Conservation (phyloP, 2,329 filamentous ascomycete species). For the Ophiosphaerella narmari region DNA sequence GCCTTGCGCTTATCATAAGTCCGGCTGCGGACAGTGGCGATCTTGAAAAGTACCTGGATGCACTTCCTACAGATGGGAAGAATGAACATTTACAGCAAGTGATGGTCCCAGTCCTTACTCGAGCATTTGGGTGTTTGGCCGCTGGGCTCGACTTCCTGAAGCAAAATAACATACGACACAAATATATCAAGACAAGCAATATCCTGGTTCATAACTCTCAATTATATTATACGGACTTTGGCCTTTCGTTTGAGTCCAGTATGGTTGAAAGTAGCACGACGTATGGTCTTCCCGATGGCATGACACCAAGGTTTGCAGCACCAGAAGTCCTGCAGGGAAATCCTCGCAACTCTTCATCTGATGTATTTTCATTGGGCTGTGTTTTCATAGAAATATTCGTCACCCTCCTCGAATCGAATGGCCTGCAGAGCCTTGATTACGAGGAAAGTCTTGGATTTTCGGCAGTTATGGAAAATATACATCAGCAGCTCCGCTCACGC, state of each 20-base stretch:
- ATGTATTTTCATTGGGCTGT: slow-evolving; percentile 23
- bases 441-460: no score
- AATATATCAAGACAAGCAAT: slow-evolving; percentile 26
- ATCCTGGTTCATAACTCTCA: slow-evolving; percentile 14
- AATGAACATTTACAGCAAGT: no score
- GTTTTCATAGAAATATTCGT: slow-evolving; percentile 20
- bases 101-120: background rate
- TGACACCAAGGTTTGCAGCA: slow-evolving; percentile 14
- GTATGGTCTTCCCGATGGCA: slow-evolving; percentile 1
- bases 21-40: slow-evolving; percentile 22
- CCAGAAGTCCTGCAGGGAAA: slow-evolving; percentile 17
- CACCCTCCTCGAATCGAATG: background rate
- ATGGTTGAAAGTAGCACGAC: slow-evolving; percentile 15
- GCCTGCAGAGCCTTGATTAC: no score
- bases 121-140: slow-evolving; percentile 18
- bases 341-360: slow-evolving; percentile 10
- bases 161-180: slow-evolving; percentile 12
- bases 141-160: slow-evolving; percentile 18
- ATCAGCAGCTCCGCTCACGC: no score
- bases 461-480: no score
- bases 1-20: slow-evolving; percentile 14
- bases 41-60: slow-evolving; percentile 20
- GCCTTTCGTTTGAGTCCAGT: background rate
- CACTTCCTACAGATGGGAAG: background rate
- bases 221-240: no score